phyloP scores from a whole-genome alignment of 2,329 filamentous ascomycete species.

The Trichothecium roseum region DNA sequence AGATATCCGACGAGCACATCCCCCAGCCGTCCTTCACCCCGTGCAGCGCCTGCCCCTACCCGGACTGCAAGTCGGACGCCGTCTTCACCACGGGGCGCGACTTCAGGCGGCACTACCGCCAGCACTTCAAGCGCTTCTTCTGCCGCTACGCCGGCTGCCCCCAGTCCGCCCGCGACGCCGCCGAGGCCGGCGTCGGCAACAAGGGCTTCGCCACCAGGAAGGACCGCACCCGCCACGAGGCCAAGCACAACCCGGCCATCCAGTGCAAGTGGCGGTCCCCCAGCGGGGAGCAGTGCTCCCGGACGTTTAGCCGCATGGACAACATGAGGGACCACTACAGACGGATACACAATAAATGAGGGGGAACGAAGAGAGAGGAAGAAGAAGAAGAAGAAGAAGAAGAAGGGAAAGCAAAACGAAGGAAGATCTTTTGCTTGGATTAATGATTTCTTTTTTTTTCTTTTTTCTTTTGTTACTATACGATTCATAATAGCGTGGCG shows the following conservation, averaged over 20 bases:
- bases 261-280: neutral
- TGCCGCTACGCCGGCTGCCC: slow-evolving; percentile 2
- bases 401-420: too few species aligned
- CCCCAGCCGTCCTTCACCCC: slow-evolving; percentile 1
- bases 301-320: slow-evolving; percentile 3
- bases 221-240: slow-evolving; percentile 2
- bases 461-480: too few species aligned
- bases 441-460: too few species aligned
- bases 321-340: slow-evolving; percentile 4
- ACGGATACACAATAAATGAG: slow-evolving; percentile 1
- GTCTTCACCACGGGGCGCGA: slow-evolving; percentile 2
- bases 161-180: slow-evolving; percentile 1
- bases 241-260: slow-evolving; percentile 4
- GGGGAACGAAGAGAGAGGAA: neutral
- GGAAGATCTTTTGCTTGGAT: too few species aligned
- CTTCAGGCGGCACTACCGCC: slow-evolving; percentile 3
- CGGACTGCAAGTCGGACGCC: slow-evolving; percentile 2
- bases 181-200: slow-evolving; percentile 1
- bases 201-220: slow-evolving; percentile 3
- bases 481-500: too few species aligned
- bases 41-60: neutral
- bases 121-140: slow-evolving; percentile 4
- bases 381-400: too few species aligned
- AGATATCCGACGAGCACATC: slow-evolving; percentile 3
- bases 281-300: slow-evolving; percentile 1